phyloP scores from a whole-genome alignment of 1,284 basidiomycete genomes.

The Cryptococcus sp. region DNA sequence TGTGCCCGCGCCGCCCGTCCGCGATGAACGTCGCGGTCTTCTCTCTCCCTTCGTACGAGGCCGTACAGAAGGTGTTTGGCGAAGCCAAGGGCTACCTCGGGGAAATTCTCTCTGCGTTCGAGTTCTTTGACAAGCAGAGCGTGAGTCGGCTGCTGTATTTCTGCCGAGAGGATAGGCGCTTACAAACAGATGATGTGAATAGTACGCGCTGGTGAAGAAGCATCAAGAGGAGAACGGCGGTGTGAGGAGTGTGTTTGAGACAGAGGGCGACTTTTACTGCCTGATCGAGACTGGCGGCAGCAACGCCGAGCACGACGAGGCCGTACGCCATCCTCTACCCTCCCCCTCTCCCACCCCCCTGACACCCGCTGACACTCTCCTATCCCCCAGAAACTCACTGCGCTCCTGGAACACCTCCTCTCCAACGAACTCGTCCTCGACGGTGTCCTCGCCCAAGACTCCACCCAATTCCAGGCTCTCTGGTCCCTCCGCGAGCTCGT shows the following conservation, averaged over 20 bases:
- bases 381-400: slow-evolving; percentile 75
- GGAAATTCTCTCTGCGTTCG: slow-evolving; percentile 96
- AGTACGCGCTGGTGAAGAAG: slow-evolving; percentile 71
- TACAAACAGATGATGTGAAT: slow-evolving; percentile 20
- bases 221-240: slow-evolving; percentile 47
- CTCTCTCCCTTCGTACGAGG: slow-evolving; percentile 56
- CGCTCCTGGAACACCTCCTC: slow-evolving; percentile 75
- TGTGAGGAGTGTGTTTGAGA: slow-evolving; percentile 53
- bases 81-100: slow-evolving; percentile 67
- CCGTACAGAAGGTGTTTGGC: slow-evolving; percentile 56
- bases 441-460: slow-evolving; percentile 89
- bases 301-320: slow-evolving; percentile 89
- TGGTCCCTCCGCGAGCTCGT: slow-evolving; percentile 95
- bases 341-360: background rate
- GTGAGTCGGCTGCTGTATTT: slow-evolving; percentile 12
- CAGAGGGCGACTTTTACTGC: slow-evolving; percentile 82
- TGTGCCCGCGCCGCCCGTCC: slow-evolving; percentile 84
- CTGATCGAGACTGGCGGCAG: slow-evolving; percentile 92
- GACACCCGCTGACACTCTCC: background rate
- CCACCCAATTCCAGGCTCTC: slow-evolving; percentile 80
- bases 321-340: slow-evolving; percentile 55
- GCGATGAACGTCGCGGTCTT: slow-evolving; percentile 58
- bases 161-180: background rate
- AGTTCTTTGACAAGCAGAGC: slow-evolving; percentile 82
- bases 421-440: slow-evolving; percentile 78